Evolutionary conservation across 2,329 filamentous ascomycete species (phyloP), one percentile per base, ranked within the genome.

Genomic region (Fusarium denticulatum): DNA sequence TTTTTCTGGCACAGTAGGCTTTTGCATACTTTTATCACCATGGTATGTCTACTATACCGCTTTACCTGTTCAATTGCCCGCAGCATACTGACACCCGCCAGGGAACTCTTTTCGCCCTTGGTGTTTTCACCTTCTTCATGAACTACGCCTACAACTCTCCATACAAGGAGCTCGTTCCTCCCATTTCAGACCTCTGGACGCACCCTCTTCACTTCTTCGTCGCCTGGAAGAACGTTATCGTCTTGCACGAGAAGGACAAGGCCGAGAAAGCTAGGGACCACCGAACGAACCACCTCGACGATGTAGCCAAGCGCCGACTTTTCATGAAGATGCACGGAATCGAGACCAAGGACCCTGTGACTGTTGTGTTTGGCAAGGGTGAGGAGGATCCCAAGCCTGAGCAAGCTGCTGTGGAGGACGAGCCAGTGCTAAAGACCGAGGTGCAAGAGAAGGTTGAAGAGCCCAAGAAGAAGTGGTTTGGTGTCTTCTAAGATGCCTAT

Each of bases 291-390:
- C 91, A 91, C 75, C 87, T 94, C 63, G 94, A 97, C 75, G 96
- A 99, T 84, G 92, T 96, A 34, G 89, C 92, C 81, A 97, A 98
- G 89, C 89, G 96, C 78, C 89, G 89, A 69, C 91, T 93, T 82
- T 99, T 94, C 83, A 91, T 95, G 78, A 92, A 94, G 83, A 94
- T 93, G 69, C 94, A 97, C 85, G 95, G 94, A 15, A 82, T 97
- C 79, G 92, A 95, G 81, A 85, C 88, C 76, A 86, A 88, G 77
- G 85, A 88, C 58, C 86, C 87, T 37, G 86, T 91, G 77, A 85
- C 80, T 67, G 84, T 84, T 77, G 82, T 84, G 16, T 84, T 85
- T 61, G 83, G 81, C 46, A 81, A 81, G 71, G 80, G 77, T 50
- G 79, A 80, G 58, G 79, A 79, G 49, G 81, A 81, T 36, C 79